These are phyloP conservation scores for Backusella psychrophila DNA, from an alignment of 192 early-diverging fungal genomes.

Conservation along the genomic window DNA sequence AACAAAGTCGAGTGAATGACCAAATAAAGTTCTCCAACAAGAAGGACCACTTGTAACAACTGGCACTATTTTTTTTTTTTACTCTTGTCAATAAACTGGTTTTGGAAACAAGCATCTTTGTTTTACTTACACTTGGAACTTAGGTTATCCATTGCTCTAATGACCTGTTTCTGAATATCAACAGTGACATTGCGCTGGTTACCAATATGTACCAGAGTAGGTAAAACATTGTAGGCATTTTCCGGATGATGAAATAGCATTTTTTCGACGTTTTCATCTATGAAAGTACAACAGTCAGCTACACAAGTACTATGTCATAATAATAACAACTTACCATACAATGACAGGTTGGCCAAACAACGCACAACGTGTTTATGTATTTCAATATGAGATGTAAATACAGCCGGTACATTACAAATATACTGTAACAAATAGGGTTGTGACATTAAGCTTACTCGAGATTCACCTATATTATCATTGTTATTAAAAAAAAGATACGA, in stretches of 20 bases:
- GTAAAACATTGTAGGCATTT: slow-evolving; percentile 27
- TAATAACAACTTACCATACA: slow-evolving; percentile 42
- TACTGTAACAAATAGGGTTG: slow-evolving; percentile 44
- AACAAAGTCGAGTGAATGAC: background rate
- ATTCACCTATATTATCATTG: slow-evolving; percentile 29
- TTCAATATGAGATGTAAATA: slow-evolving; percentile 42
- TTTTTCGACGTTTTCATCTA: slow-evolving; percentile 21
- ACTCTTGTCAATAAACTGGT: too few species aligned
- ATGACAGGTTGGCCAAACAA: slow-evolving; percentile 50
- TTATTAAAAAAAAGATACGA: background rate
- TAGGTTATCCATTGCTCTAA: slow-evolving; percentile 57
- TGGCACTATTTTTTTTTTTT: background rate
- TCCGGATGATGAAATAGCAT: slow-evolving; percentile 12
- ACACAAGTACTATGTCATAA: background rate
- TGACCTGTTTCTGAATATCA: slow-evolving; percentile 54
- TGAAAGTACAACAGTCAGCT: background rate
- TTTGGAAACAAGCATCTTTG: background rate
- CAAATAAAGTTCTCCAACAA: background rate
- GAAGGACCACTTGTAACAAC: background rate
- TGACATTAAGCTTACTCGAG: slow-evolving; percentile 47
- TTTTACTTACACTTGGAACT: slow-evolving; percentile 26
- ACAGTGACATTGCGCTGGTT: slow-evolving; percentile 31
- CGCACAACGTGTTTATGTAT: slow-evolving; percentile 58
- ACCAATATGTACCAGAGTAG: slow-evolving; percentile 34
- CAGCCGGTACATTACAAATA: slow-evolving; percentile 40